Conservation (phyloP, 139 green algal species). For the Chlorella sp. region DNA sequence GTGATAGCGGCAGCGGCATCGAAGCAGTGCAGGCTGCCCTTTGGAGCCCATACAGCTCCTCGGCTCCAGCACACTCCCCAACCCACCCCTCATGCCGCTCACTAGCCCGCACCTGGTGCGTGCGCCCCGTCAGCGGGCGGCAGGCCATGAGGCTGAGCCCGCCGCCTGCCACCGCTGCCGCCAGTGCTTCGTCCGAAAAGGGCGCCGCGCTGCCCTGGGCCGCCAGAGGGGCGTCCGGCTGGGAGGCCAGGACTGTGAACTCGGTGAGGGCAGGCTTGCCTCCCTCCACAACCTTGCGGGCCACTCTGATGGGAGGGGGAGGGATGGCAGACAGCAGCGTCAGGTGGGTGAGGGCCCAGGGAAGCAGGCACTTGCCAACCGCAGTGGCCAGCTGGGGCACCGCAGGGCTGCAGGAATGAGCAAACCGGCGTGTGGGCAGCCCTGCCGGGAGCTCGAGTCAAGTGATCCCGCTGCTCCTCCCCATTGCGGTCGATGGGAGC, state of each 20-base stretch:
- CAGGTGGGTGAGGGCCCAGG: neutral
- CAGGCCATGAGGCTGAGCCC: constrained; percentile 35
- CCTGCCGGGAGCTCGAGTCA: too few relatives aligned
- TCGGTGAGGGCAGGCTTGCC: constrained; percentile 67
- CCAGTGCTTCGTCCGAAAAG: neutral
- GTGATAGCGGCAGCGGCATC: neutral
- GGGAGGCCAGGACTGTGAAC: constrained; percentile 58
- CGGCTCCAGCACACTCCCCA: too few relatives aligned
- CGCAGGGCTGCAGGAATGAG: too few relatives aligned
- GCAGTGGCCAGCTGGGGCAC: too few relatives aligned
- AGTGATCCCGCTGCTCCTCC: too few relatives aligned
- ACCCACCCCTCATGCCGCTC: too few relatives aligned
- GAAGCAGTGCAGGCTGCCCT: neutral
- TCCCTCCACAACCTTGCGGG: constrained; percentile 25
- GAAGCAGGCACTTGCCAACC: neutral
- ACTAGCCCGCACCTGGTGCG: constrained; percentile 64
- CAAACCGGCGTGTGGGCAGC: too few relatives aligned
- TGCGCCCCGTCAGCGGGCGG: constrained; percentile 55
- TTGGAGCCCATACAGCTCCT: too few relatives aligned
- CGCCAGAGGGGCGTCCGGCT: constrained; percentile 32
- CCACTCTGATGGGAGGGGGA: constrained; percentile 40
- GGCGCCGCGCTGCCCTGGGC: neutral
- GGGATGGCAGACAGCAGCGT: too few relatives aligned
- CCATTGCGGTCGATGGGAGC: too few relatives aligned
- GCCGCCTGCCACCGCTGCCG: neutral